phyloP scores from a whole-genome alignment of 2,329 filamentous ascomycete genomes.

The Fusarium avenaceum region DNA sequence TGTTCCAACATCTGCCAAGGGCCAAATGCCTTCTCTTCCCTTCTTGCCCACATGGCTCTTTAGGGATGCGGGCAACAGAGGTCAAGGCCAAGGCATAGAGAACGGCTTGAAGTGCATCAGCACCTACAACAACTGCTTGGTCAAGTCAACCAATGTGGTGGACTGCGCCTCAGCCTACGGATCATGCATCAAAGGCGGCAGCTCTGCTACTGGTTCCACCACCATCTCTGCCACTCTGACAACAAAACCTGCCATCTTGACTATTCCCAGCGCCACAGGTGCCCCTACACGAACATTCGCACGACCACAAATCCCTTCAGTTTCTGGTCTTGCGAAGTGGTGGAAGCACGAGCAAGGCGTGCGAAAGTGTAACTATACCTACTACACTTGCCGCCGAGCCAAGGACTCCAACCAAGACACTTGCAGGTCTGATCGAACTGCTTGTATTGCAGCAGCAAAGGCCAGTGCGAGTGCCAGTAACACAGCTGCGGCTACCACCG shows the following conservation, averaged over 20 bases:
- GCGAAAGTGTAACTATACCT: constrained; percentile 6
- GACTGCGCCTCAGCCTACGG: constrained; percentile 12
- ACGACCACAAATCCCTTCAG: background rate
- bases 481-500: background rate
- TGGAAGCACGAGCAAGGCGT: background rate
- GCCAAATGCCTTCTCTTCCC: constrained; percentile 3
- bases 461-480: background rate
- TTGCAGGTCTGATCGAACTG: constrained; percentile 9
- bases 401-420: background rate
- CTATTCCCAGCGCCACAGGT: background rate
- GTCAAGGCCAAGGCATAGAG: background rate
- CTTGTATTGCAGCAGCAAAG: background rate
- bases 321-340: background rate
- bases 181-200: constrained; percentile 7
- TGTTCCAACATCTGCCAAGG: background rate
- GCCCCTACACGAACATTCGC: background rate
- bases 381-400: constrained; percentile 12
- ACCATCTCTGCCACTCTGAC: background rate
- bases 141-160: constrained; percentile 6
- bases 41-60: constrained; percentile 26
- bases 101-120: constrained; percentile 20
- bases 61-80: background rate
- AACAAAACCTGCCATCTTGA: background rate
- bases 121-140: constrained; percentile 19
- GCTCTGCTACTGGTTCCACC: background rate